phyloP scores from a whole-genome alignment of 2,329 filamentous ascomycete species.

The Escovopsis weberi region DNA sequence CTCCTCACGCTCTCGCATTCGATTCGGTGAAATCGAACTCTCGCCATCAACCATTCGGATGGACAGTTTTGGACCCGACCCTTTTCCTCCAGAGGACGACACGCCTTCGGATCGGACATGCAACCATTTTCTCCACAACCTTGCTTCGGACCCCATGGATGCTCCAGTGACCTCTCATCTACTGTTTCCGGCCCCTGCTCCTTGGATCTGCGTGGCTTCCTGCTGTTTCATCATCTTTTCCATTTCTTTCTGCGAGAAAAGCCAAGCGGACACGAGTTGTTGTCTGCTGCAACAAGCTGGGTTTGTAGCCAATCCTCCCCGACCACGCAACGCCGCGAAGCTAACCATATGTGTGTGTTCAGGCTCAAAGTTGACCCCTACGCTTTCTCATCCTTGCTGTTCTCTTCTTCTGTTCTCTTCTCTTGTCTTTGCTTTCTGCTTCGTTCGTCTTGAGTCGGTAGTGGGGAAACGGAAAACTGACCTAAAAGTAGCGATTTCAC shows the following conservation, averaged over 20 bases:
- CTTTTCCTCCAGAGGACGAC: too few species aligned
- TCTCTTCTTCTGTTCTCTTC: too few species aligned
- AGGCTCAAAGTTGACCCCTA: conserved; percentile 43
- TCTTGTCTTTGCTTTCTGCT: conserved; percentile 4
- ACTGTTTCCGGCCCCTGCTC: too few species aligned
- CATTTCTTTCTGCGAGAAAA: background rate
- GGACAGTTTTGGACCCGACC: too few species aligned
- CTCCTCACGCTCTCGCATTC: too few species aligned
- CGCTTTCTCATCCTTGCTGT: conserved; percentile 21
- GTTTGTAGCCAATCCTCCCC: conserved; percentile 15
- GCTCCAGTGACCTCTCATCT: too few species aligned
- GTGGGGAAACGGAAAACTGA: conserved; percentile 43
- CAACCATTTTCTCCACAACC: too few species aligned
- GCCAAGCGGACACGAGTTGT: too few species aligned
- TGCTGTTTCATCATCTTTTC: background rate
- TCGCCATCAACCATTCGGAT: too few species aligned
- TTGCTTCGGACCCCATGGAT: too few species aligned
- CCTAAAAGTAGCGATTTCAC: conserved; percentile 40
- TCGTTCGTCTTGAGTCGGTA: conserved; percentile 19
- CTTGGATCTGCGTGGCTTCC: background rate
- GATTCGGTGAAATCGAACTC: too few species aligned
- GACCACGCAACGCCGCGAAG: background rate
- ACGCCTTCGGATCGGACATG: too few species aligned
- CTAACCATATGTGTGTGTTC: conserved; percentile 13
- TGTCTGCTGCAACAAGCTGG: conserved; percentile 8